A percentile compares a stretch with the other conserved stretches of the same genome.
Evolutionary conservation across 768 basidiomycete genomes (phyloP).

Genomic region (Melanogaster broomeanus): DNA sequence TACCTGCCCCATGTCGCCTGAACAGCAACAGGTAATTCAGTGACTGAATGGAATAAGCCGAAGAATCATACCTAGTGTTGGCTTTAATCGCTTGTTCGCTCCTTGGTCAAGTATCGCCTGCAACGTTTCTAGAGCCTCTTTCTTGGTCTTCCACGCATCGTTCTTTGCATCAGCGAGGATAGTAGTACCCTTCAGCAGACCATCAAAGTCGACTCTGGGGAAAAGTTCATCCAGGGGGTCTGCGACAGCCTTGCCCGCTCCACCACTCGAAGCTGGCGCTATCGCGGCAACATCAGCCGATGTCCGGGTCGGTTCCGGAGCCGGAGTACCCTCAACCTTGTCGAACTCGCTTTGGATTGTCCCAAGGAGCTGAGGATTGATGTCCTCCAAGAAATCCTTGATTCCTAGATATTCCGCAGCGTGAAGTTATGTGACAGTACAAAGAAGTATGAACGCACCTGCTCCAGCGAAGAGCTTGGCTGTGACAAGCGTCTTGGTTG

Average conservation of each 20-base stretch:
- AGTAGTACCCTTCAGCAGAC: constrained; percentile 78
- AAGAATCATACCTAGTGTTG: constrained; percentile 71
- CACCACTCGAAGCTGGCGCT: constrained; percentile 42
- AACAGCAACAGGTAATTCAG: not conserved
- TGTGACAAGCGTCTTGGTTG: constrained; percentile 90
- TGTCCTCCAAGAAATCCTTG: constrained; percentile 88
- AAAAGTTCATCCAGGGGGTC: constrained; percentile 94
- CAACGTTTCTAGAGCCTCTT: constrained; percentile 87
- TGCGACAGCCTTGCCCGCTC: constrained; percentile 38
- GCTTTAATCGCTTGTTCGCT: constrained; percentile 88
- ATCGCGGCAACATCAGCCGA: constrained; percentile 73
- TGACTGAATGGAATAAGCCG: not conserved
- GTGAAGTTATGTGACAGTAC: not conserved
- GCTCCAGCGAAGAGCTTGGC: constrained; percentile 90
- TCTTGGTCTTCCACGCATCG: constrained; percentile 96
- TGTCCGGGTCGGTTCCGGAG: constrained; percentile 77
- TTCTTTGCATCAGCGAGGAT: constrained; percentile 84
- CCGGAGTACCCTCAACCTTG: constrained; percentile 75
- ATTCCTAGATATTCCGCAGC: constrained; percentile 58
- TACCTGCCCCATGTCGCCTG: constrained; percentile 88
- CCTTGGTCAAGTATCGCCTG: constrained; percentile 87
- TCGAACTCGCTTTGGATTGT: constrained; percentile 94
- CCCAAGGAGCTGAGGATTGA: constrained; percentile 89
- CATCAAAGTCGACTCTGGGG: constrained; percentile 92
- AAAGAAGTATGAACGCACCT: constrained; percentile 46